Base-by-base conservation (phyloP, 2,329 filamentous ascomycete genomes). In the Nemania sp. region DNA sequence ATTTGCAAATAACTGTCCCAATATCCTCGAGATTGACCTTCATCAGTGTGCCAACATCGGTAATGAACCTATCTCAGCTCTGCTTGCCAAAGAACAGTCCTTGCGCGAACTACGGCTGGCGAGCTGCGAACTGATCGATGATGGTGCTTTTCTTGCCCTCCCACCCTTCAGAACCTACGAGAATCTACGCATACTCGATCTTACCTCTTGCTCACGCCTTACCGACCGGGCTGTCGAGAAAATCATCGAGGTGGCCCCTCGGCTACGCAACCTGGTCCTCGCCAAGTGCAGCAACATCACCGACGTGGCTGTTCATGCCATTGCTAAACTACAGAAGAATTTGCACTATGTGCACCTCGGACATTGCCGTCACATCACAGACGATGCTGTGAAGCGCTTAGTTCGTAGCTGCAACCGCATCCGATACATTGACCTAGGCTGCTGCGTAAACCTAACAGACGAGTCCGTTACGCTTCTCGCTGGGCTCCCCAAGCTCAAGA, bases 351-450 rank as follows among this genome's bases (percentile, higher is more conserved):
- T 99, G 60, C 96, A 99, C 77, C 86, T 99, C 1, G 96, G 96
- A 10, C 96, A 99, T 79, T 99, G 96, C 80, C 89, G 89, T 29
- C 90, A 94, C 54, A 94, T 99, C 76, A 98, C 95, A 0, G 96
- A 99, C 77, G 86, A 90, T 41, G 94, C 93, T 1, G 93, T 99
- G 20, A 92, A 92, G 74, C 90, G 90, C 63, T 85, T 99, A 35
- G 93, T 98, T 45, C 90, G 91, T 73, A 85, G 85, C 61, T 99
- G 96, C 84, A 98, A 95, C 76, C 89, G 96, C 26, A 98, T 99
- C 73, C 89, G 96, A 63, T 99, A 99, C 79, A 99, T 99, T 71
- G 96, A 99, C 78, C 84, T 99, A 51, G 96, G 96, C n/a, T 98
- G 96, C 82, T 99, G 96, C 80, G 88, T 88, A 15, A 90, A 93